Conservation (phyloP, 805 yeast genomes). For the Starmerella powellii region DNA sequence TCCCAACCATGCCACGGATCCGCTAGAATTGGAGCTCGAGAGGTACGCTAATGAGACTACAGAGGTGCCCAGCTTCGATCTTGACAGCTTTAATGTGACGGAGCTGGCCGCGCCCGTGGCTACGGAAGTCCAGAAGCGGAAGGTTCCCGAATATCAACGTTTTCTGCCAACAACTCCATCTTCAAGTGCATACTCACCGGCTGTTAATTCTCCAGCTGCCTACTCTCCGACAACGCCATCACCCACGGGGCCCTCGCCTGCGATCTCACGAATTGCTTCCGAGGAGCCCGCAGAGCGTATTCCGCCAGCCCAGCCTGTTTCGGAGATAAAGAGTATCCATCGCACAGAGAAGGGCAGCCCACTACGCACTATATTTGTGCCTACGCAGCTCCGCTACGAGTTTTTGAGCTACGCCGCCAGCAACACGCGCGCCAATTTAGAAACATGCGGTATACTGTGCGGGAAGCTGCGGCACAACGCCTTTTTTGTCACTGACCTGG, state of each 20-base stretch:
- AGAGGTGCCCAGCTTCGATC: neutral
- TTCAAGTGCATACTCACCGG: too few relatives aligned
- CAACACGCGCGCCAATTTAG: slow-evolving; percentile 42
- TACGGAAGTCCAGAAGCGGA: too few relatives aligned
- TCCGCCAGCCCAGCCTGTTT: neutral
- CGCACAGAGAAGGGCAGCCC: slow-evolving; percentile 7
- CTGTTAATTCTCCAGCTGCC: too few relatives aligned
- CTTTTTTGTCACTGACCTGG: slow-evolving; percentile 47
- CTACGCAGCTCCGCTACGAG: slow-evolving; percentile 33
- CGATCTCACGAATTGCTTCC: neutral
- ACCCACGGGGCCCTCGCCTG: too few relatives aligned
- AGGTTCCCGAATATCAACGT: too few relatives aligned
- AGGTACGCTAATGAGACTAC: neutral
- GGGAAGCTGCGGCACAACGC: slow-evolving; percentile 52
- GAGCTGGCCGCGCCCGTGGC: too few relatives aligned
- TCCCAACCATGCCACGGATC: neutral
- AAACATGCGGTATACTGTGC: slow-evolving; percentile 57
- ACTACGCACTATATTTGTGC: slow-evolving; percentile 41
- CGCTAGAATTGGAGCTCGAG: slow-evolving; percentile 5
- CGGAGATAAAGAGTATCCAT: slow-evolving; percentile 1
- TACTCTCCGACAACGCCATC: too few relatives aligned
- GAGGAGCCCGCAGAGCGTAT: neutral
- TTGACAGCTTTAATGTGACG: neutral
- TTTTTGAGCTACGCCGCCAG: slow-evolving; percentile 39
- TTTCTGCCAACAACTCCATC: too few relatives aligned